A percentile compares a stretch with the other conserved stretches of the same genome.
These are phyloP conservation scores for Taphrina communis DNA, from an alignment of 1,139 yeast genomes.

Conservation along the genomic window DNA sequence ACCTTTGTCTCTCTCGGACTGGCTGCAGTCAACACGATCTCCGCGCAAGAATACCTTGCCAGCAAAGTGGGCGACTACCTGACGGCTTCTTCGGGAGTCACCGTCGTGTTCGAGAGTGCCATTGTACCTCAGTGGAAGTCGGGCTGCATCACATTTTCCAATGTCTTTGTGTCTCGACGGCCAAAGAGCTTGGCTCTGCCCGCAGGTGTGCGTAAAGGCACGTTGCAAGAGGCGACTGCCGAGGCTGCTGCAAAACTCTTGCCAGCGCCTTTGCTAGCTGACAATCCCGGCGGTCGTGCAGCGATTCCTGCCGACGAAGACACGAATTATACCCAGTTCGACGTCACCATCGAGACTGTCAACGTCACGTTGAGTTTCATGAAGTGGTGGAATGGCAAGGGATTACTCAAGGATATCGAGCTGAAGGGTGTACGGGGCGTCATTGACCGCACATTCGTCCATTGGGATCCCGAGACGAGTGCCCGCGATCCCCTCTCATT, in stretches of 20 bases:
- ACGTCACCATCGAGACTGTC: conserved; percentile 83
- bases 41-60: conserved; percentile 90
- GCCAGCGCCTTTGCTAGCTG: conserved; percentile 19
- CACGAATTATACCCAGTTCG: conserved; percentile 95
- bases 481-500: conserved; percentile 79
- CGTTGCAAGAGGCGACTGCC: conserved; percentile 65
- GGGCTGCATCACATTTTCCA: conserved; percentile 80
- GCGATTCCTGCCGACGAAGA: conserved; percentile 61
- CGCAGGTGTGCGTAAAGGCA: conserved; percentile 58
- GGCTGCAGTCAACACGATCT: conserved; percentile 80
- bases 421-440: conserved; percentile 88
- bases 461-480: conserved; percentile 67
- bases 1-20: conserved; percentile 81
- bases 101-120: conserved; percentile 90
- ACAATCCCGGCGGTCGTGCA: conserved; percentile 8
- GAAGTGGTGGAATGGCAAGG: conserved; percentile 89
- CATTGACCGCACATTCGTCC: conserved; percentile 85
- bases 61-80: conserved; percentile 77
- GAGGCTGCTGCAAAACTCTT: conserved; percentile 51
- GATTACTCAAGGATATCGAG: conserved; percentile 81
- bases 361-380: conserved; percentile 77
- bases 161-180: conserved; percentile 83
- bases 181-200: conserved; percentile 60
- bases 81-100: conserved; percentile 82
- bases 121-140: conserved; percentile 94